Evolutionary conservation across 352 stramenopile species (phyloP).

Genomic region (Thraustochytrium striatum): DNA sequence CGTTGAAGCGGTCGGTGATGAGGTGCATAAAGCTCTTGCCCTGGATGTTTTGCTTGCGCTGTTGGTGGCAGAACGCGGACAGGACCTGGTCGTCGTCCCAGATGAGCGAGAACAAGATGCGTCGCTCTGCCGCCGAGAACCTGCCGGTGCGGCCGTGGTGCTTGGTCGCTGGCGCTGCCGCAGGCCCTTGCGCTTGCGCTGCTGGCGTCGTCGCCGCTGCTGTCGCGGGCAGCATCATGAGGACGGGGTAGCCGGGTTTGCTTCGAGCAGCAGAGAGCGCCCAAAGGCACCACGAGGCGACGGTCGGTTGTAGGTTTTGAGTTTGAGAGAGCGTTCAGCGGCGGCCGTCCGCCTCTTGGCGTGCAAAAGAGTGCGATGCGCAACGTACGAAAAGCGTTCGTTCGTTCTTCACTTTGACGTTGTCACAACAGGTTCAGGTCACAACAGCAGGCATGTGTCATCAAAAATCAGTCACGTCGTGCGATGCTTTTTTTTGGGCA

Average conservation of each 20-base stretch:
- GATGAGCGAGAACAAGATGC: conserved; percentile 30
- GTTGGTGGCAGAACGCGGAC: conserved; percentile 44
- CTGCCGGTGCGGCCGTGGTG: conserved; percentile 5
- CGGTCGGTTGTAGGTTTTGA: too few relatives aligned
- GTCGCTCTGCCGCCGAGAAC: conserved; percentile 30
- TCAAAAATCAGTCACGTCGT: too few relatives aligned
- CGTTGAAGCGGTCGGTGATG: conserved; percentile 48
- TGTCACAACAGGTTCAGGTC: too few relatives aligned
- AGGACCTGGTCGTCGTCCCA: conserved; percentile 44
- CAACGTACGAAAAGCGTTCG: too few relatives aligned
- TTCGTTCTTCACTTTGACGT: too few relatives aligned
- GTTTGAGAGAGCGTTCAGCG: not conserved
- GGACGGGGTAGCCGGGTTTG: too few relatives aligned
- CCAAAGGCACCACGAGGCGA: too few relatives aligned
- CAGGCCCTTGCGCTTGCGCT: too few relatives aligned
- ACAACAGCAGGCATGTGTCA: too few relatives aligned
- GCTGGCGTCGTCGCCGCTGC: not conserved
- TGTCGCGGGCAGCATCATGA: too few relatives aligned
- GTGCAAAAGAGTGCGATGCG: not conserved
- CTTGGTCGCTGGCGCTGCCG: not conserved
- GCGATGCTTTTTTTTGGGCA: too few relatives aligned
- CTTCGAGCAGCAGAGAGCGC: too few relatives aligned
- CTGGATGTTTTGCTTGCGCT: conserved; percentile 47
- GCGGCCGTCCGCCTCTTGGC: not conserved
- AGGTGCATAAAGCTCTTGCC: conserved; percentile 50